phyloP scores from a whole-genome alignment of 208 protist species.

The Wallacemonas sp. region DNA sequence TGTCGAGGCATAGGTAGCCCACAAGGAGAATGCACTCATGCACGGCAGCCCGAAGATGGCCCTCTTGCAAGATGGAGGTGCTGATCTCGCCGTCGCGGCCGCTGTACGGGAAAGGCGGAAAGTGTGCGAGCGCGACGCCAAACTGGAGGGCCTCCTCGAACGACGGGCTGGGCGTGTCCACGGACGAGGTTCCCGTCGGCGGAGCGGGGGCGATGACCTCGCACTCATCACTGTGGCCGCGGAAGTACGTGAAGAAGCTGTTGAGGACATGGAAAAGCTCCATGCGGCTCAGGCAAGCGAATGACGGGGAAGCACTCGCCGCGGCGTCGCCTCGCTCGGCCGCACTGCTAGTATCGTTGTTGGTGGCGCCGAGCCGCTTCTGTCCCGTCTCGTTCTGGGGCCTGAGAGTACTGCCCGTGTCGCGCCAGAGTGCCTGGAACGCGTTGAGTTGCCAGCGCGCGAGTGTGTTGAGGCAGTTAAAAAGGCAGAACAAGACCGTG shows the following conservation, averaged over 20 bases:
- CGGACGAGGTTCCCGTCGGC: neutral
- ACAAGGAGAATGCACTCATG: slow-evolving; percentile 84
- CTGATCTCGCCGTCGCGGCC: slow-evolving; percentile 2
- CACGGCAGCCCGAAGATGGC: slow-evolving; percentile 65
- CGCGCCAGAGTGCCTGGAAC: slow-evolving; percentile 73
- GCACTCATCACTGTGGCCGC: slow-evolving; percentile 49
- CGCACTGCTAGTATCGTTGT: neutral
- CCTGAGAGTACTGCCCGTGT: slow-evolving; percentile 18
- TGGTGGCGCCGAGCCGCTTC: neutral
- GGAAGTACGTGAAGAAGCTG: slow-evolving; percentile 70
- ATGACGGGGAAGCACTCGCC: neutral
- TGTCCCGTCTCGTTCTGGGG: neutral
- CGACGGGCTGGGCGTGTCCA: slow-evolving; percentile 22
- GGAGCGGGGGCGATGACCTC: slow-evolving; percentile 45
- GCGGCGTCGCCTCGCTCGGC: neutral
- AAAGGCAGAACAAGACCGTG: slow-evolving; percentile 66
- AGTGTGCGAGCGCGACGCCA: slow-evolving; percentile 58
- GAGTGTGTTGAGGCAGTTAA: slow-evolving; percentile 73
- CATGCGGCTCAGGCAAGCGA: slow-evolving; percentile 46
- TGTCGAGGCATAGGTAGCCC: slow-evolving; percentile 81
- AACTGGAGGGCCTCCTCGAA: slow-evolving; percentile 74
- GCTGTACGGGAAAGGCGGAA: slow-evolving; percentile 39
- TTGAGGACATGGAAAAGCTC: slow-evolving; percentile 80
- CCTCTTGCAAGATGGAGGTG: neutral
- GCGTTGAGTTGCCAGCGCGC: slow-evolving; percentile 71